Evolutionary conservation across 768 basidiomycete genomes (phyloP), one percentile per base, ranked within the genome.

Genomic region (Trametes coccinea): DNA sequence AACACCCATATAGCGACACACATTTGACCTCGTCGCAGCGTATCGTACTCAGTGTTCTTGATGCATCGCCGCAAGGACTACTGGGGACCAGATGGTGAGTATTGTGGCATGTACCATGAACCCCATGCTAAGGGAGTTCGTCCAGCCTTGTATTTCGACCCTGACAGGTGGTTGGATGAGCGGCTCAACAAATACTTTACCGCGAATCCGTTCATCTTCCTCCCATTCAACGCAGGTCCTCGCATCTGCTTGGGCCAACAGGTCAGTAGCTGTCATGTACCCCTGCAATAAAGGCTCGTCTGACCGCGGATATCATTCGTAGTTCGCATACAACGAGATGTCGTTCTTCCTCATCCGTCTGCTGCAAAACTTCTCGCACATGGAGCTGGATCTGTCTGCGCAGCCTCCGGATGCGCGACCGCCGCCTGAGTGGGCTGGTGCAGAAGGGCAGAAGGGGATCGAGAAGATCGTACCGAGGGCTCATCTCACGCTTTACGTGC

Each of bases 171-270:
- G 77, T 69, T 88, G 47, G 87, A 89, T 59, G 78, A 79, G 11
- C 76, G 87, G 34, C 65, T 84, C 6, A 77, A 78, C 58, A 80
- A 80, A 65, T 84, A 84, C 59, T 74, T 86, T 17, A 76, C 74
- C 0, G 77, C 79, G 2, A 87, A 87, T 61, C 85, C 86, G 0
- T 87, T 83, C 76, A 88, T 90, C 62, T 89, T 88, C 71, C 73
- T 84, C 5, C 86, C 87, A 0, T 88, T 88, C 74, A 87, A 87
- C 60, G 85, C 85, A 0, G 87, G 85, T 1, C 87, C 86, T 5
- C 77, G 87, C 9, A 84, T 86, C 61, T 88, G 87, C 59, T 77
- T 86, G 9, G 87, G 81, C 0, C 79, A 81, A 63, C 79, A 80
- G 71, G 72, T 74, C 55, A 11, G 61, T 45, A n/a, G 27, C 44